Evolutionary conservation across 2,329 filamentous ascomycete genomes (phyloP).

Genomic region (Rhynchosporium agropyri): DNA sequence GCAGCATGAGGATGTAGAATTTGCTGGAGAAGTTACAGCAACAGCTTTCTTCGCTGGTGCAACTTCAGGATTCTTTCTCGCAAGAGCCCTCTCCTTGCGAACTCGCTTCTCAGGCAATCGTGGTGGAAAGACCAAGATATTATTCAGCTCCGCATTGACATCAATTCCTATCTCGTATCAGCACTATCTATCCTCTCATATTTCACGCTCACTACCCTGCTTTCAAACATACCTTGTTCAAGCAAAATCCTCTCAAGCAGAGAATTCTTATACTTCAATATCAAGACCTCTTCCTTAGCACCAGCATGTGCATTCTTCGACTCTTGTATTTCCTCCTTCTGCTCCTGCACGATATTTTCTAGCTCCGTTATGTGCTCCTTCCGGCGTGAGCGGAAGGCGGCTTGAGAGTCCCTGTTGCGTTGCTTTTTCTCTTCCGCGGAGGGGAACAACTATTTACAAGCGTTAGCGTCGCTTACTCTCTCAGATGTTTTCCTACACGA

Average conservation of each 20-base stretch:
- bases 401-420: conserved; percentile 92
- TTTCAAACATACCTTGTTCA: conserved; percentile 72
- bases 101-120: conserved; percentile 14
- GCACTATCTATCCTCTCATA: neutral
- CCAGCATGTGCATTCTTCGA: conserved; percentile 89
- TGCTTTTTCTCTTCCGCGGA: conserved; percentile 97
- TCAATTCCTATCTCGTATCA: conserved; percentile 71
- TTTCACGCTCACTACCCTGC: too few relatives aligned
- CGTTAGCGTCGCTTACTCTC: conserved; percentile 11
- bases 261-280: conserved; percentile 98
- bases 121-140: conserved; percentile 18
- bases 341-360: conserved; percentile 91
- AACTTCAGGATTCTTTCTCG: conserved; percentile 67
- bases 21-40: conserved; percentile 4
- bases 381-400: conserved; percentile 89
- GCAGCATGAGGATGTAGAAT: conserved; percentile 9
- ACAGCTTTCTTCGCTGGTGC: conserved; percentile 49
- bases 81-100: conserved; percentile 40
- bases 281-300: conserved; percentile 92
- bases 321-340: conserved; percentile 87
- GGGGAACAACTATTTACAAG: conserved; percentile 77
- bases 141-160: conserved; percentile 88
- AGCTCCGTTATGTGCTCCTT: conserved; percentile 99
- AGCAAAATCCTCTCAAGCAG: conserved; percentile 90
- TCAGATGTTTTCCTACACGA: neutral